These are phyloP conservation scores for Tylopilus sp. DNA, from an alignment of 768 basidiomycete genomes.

Conservation along the genomic window DNA sequence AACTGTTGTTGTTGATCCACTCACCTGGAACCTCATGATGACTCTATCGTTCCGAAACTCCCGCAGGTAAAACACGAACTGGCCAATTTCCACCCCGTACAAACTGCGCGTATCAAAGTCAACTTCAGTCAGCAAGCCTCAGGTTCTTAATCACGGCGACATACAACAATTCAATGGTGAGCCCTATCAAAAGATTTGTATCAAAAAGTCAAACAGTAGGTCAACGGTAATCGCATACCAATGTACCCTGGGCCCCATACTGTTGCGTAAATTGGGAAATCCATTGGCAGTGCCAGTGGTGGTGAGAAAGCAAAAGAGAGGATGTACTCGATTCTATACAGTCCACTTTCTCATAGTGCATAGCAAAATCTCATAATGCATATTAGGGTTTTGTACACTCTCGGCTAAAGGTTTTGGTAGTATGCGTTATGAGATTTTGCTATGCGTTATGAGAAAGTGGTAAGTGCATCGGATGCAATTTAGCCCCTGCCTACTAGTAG, in stretches of 20 bases:
- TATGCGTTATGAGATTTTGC: too few relatives aligned
- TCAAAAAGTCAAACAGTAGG: too few relatives aligned
- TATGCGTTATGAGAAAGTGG: too few relatives aligned
- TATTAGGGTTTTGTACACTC: too few relatives aligned
- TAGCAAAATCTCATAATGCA: too few relatives aligned
- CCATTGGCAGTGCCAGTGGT: background rate
- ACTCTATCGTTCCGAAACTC: slow-evolving; percentile 1
- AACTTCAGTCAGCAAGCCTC: too few relatives aligned
- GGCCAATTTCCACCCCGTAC: slow-evolving; percentile 7
- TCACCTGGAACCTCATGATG: slow-evolving; percentile 4
- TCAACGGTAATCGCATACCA: background rate
- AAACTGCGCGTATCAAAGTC: background rate
- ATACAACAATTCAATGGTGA: slow-evolving; percentile 4
- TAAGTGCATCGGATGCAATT: too few relatives aligned
- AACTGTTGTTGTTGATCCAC: background rate
- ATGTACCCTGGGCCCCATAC: slow-evolving; percentile 4
- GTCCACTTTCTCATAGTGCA: too few relatives aligned
- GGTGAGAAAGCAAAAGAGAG: background rate
- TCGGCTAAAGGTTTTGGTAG: too few relatives aligned
- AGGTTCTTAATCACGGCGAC: background rate
- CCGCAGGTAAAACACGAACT: slow-evolving; percentile 7
- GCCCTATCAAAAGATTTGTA: background rate
- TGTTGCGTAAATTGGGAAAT: background rate
- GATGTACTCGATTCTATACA: too few relatives aligned
- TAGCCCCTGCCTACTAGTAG: too few relatives aligned